Evolutionary conservation across 768 basidiomycete genomes (phyloP), one percentile per base, ranked within the genome.

Genomic region (Termitomyces sp.): DNA sequence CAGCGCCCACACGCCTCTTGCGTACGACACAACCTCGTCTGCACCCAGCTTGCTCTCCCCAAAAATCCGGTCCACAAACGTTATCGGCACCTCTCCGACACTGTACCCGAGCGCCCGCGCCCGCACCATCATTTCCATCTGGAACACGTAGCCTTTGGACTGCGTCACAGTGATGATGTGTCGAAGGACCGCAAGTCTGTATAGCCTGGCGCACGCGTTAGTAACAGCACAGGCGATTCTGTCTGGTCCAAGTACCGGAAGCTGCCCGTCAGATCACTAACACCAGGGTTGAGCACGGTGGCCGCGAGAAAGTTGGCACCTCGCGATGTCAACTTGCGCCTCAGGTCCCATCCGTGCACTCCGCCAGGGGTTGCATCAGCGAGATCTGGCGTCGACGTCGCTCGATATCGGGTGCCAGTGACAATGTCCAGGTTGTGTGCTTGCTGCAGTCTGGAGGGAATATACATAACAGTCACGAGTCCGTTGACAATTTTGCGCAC

Each of bases 101-200:
- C 81, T 84, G 72, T 93, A 95, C 5, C 91, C 92, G 55, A 92
- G 73, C 2, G 89, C 84, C 22, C 86, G 81, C 5, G 94, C 94
- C 1, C 94, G 83, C 20, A 93, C 94, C 82, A 95, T 95, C 88
- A 95, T 96, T 70, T 96, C 94, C 94, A 96, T 96, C 78, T 96
- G 94, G 77, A 96, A 95, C 31, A 96, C 94, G 65, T 95, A 96
- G 9, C 94, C 94, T 62, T 90, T 90, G 2, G 92, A 93, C 60
- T 87, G 81, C 2, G 90, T 93, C 62, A 87, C 80, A 5, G 87
- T 83, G 64, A 96, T 95, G 66, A 96, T 89, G 63, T 92, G 85
- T 49, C 81, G 82, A 55, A 96, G 77, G 7, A 90, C 94, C 0
- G 80, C 78, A 12, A 84, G 69, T 39, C 90, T 85, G 69, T 96